Evolutionary conservation across 202 grass and related monocot species (phyloP).

Genomic region (Zizania palustris): DNA sequence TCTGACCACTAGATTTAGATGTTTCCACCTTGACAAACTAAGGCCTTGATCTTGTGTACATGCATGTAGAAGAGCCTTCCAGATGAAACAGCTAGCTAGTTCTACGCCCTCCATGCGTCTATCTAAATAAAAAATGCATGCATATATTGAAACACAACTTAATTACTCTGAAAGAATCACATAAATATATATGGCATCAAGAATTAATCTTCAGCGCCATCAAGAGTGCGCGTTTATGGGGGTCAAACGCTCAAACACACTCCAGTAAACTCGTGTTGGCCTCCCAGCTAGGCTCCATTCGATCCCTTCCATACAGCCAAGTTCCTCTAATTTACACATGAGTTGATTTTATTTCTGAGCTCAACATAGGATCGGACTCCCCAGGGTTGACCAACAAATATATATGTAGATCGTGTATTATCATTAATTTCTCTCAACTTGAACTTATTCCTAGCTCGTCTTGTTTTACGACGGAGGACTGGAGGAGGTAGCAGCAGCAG

Average conservation of each 20-base stretch:
- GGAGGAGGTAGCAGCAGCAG: neutral
- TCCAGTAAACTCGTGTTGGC: no score
- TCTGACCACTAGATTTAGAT: constrained; percentile 44
- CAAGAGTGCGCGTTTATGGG: neutral
- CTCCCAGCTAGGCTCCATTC: neutral
- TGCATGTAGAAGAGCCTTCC: neutral
- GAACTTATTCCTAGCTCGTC: neutral
- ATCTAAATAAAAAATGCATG: neutral
- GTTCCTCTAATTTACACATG: neutral
- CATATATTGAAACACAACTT: neutral
- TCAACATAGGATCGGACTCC: no score
- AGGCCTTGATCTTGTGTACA: constrained; percentile 26
- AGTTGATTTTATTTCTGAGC: no score
- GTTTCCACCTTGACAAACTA: constrained; percentile 33
- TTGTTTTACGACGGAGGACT: neutral
- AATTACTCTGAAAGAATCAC: neutral
- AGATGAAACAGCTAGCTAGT: neutral
- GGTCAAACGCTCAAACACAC: neutral
- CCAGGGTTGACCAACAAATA: no score
- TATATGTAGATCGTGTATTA: no score
- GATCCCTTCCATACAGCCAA: neutral
- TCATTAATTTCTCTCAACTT: neutral
- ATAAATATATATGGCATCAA: neutral
- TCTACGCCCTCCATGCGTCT: neutral
- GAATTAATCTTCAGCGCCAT: neutral